Conservation (phyloP, 495 filamentous ascomycete genomes). For the Margaritispora aquatica region DNA sequence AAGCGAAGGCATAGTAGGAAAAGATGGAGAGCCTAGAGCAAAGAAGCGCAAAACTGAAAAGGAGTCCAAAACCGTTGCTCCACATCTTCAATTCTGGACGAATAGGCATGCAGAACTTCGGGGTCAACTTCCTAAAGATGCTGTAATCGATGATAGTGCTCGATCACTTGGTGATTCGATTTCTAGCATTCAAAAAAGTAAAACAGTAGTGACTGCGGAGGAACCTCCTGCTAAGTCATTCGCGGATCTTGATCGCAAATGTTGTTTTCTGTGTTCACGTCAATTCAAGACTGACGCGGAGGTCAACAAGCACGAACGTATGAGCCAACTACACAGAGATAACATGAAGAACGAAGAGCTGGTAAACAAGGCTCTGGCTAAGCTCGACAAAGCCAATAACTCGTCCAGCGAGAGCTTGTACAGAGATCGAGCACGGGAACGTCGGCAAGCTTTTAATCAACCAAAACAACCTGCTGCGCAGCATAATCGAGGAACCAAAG, state of each 20-base stretch:
- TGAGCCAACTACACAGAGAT: slow-evolving; percentile 64
- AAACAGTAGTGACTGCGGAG: too few species aligned
- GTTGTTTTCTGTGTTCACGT: slow-evolving; percentile 72
- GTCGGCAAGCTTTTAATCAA: slow-evolving; percentile 68
- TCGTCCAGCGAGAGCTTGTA: slow-evolving; percentile 42
- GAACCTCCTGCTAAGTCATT: slow-evolving; percentile 48
- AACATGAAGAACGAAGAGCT: slow-evolving; percentile 59
- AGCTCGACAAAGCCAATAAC: slow-evolving; percentile 48
- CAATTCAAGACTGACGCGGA: slow-evolving; percentile 64
- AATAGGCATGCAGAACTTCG: slow-evolving; percentile 83
- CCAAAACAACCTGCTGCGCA: slow-evolving; percentile 46
- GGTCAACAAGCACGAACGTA: slow-evolving; percentile 69
- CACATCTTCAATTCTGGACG: slow-evolving; percentile 82
- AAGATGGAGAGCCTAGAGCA: slow-evolving; percentile 43
- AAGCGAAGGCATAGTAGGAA: slow-evolving; percentile 33
- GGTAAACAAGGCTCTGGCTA: slow-evolving; percentile 50
- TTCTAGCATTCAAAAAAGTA: too few species aligned
- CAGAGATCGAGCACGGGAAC: slow-evolving; percentile 78
- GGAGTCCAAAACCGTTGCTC: slow-evolving; percentile 48
- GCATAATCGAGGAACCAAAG: slow-evolving; percentile 31
- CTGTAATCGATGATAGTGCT: not conserved
- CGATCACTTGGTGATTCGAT: too few species aligned
- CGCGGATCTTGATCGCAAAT: slow-evolving; percentile 61
- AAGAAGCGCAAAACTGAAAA: slow-evolving; percentile 67
- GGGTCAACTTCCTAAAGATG: slow-evolving; percentile 35